Conservation (phyloP, 2,329 filamentous ascomycete genomes). For the Xylariaceae sp. region DNA sequence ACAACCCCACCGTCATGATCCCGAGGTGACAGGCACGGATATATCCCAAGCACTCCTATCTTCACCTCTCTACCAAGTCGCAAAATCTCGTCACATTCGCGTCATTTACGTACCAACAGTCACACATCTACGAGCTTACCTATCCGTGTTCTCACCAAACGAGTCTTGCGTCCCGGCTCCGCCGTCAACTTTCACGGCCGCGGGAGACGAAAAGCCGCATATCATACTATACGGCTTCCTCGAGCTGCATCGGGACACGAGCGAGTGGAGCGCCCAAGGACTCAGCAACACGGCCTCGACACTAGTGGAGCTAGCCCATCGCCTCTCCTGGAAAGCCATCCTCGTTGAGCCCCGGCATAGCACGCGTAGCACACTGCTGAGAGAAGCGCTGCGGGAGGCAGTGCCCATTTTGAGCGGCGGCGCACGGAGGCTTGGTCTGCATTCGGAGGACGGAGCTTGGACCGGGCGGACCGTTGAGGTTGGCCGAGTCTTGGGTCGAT, state of each 20-base stretch:
- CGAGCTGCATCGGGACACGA: constrained; percentile 60
- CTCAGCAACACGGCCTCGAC: constrained; percentile 58
- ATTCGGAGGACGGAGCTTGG: constrained; percentile 50
- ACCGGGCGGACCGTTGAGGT: constrained; percentile 56
- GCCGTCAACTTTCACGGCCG: constrained; percentile 23
- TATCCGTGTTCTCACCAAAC: constrained; percentile 52
- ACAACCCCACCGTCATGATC: constrained; percentile 1
- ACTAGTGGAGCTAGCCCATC: constrained; percentile 57
- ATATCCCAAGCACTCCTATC: constrained; percentile 46
- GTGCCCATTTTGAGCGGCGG: constrained; percentile 61
- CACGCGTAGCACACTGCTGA: constrained; percentile 21
- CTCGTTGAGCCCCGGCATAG: constrained; percentile 43
- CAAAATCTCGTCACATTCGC: constrained; percentile 63
- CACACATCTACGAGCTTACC: constrained; percentile 70
- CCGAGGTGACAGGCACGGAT: neutral
- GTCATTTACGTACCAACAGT: constrained; percentile 71
- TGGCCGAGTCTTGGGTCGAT: constrained; percentile 55
- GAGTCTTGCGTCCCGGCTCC: constrained; percentile 39
- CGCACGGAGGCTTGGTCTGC: constrained; percentile 39
- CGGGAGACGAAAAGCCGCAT: constrained; percentile 34
- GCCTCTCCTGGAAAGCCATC: constrained; percentile 42
- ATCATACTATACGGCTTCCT: constrained; percentile 64
- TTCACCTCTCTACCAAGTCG: constrained; percentile 65
- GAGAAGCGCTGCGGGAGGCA: constrained; percentile 45
- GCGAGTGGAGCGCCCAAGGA: constrained; percentile 73